phyloP scores from a whole-genome alignment of 1,284 basidiomycete genomes.

The Sporisorium reilianum region DNA sequence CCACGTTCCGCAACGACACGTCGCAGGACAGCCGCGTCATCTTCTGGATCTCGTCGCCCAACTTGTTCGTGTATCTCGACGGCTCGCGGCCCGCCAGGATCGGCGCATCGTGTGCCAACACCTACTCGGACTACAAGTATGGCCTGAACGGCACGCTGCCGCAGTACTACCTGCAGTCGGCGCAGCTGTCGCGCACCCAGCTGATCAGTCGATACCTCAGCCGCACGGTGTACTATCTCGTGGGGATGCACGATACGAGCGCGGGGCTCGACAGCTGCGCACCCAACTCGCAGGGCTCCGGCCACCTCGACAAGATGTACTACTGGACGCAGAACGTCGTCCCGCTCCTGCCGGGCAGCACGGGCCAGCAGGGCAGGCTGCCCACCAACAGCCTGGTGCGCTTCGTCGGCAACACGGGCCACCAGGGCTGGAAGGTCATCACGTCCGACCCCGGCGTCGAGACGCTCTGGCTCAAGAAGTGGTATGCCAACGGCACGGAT shows the following conservation, averaged over 20 bases:
- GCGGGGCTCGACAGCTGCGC: conserved; percentile 48
- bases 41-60: conserved; percentile 61
- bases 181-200: no score
- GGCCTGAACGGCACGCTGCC: conserved; percentile 61
- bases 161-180: conserved; percentile 29
- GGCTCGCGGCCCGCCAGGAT: conserved; percentile 35
- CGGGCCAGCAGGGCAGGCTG: conserved; percentile 32
- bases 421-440: conserved; percentile 56
- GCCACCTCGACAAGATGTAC: conserved; percentile 59
- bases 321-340: conserved; percentile 57
- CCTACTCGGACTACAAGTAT: conserved; percentile 64
- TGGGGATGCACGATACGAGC: conserved; percentile 48
- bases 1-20: conserved; percentile 47
- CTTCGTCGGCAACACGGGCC: conserved; percentile 42
- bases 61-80: conserved; percentile 60
- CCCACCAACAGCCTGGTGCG: conserved; percentile 41
- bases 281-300: conserved; percentile 54
- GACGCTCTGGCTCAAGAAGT: conserved; percentile 55
- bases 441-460: conserved; percentile 56
- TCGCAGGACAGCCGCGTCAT: conserved; percentile 45
- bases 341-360: conserved; percentile 49
- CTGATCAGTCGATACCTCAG: conserved; percentile 38
- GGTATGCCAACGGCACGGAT: conserved; percentile 38
- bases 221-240: conserved; percentile 56
- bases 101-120: conserved; percentile 21